Percentiles rank a stretch among this genome's conserved stretches.
Conservation (phyloP, 1,139 yeast genomes). For the Suhomyces atakaporum region DNA sequence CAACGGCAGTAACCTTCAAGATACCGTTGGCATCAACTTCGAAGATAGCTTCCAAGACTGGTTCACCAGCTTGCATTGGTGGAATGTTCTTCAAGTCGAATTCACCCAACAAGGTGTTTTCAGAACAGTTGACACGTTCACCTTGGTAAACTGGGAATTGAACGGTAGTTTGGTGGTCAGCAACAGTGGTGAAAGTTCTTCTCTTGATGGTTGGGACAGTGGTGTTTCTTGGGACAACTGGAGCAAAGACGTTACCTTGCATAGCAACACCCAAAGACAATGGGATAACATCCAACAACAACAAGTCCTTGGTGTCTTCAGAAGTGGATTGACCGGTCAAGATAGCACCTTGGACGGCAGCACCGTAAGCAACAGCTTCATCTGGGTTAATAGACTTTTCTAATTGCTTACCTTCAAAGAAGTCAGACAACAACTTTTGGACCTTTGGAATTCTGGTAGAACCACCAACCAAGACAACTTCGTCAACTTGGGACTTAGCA, state of each 20-base stretch:
- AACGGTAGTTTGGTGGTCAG: constrained; percentile 97
- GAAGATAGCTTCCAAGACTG: constrained; percentile 94
- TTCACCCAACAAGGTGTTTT: constrained; percentile 93
- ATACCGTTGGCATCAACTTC: constrained; percentile 95
- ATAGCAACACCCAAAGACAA: constrained; percentile 95
- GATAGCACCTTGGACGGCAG: constrained; percentile 81
- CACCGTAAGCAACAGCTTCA: constrained; percentile 50
- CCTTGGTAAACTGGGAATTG: constrained; percentile 96
- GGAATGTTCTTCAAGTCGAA: constrained; percentile 95
- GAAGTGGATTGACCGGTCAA: constrained; percentile 86
- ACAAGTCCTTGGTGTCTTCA: constrained; percentile 83
- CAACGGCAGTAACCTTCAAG: constrained; percentile 89
- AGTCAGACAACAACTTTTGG: constrained; percentile 41
- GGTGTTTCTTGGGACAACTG: constrained; percentile 94
- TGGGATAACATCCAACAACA: constrained; percentile 90
- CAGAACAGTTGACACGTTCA: constrained; percentile 95
- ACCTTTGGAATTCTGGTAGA: constrained; percentile 46
- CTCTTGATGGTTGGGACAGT: constrained; percentile 97
- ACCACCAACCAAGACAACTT: constrained; percentile 45
- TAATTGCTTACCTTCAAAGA: constrained; percentile 48
- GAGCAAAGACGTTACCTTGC: constrained; percentile 97
- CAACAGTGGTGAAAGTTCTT: constrained; percentile 94
- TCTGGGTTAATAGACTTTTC: constrained; percentile 41
- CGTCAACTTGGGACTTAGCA: constrained; percentile 40
- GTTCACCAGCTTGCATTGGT: constrained; percentile 98